These are phyloP conservation scores for Yamagishiella unicocca DNA, from an alignment of 139 green algal species.

Conservation along the genomic window DNA sequence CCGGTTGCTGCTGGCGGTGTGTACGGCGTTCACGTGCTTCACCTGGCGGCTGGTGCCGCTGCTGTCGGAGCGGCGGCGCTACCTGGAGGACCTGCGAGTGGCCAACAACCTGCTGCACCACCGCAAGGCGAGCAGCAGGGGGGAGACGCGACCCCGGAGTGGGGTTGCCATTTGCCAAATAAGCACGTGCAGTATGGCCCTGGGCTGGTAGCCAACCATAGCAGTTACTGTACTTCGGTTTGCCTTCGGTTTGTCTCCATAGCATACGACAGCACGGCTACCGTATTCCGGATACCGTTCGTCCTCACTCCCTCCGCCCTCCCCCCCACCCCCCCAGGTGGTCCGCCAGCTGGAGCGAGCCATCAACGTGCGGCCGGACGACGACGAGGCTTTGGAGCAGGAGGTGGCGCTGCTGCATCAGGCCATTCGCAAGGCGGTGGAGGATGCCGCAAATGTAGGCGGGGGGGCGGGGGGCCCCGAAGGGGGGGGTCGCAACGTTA, in stretches of 20 bases:
- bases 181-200: too few relatives aligned
- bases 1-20: background rate
- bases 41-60: constrained; percentile 34
- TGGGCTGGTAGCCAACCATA: too few relatives aligned
- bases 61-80: constrained; percentile 4
- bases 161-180: background rate
- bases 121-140: background rate
- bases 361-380: constrained; percentile 20
- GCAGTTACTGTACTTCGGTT: too few relatives aligned
- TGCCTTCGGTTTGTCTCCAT: too few relatives aligned
- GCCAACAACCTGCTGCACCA: constrained; percentile 11
- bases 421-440: background rate
- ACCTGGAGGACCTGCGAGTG: background rate
- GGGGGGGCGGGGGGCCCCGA: background rate
- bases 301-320: background rate
- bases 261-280: too few relatives aligned
- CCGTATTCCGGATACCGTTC: background rate
- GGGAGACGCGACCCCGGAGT: background rate
- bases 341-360: constrained; percentile 10
- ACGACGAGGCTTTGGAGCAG: constrained; percentile 20
- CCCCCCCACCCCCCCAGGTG: background rate
- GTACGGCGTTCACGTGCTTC: constrained; percentile 5
- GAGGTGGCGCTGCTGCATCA: constrained; percentile 31
- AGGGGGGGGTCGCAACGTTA: too few relatives aligned
- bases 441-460: constrained; percentile 10